These are phyloP conservation scores for Pyrenopolyporus hunteri DNA, from an alignment of 495 filamentous ascomycete genomes.

Conservation along the genomic window DNA sequence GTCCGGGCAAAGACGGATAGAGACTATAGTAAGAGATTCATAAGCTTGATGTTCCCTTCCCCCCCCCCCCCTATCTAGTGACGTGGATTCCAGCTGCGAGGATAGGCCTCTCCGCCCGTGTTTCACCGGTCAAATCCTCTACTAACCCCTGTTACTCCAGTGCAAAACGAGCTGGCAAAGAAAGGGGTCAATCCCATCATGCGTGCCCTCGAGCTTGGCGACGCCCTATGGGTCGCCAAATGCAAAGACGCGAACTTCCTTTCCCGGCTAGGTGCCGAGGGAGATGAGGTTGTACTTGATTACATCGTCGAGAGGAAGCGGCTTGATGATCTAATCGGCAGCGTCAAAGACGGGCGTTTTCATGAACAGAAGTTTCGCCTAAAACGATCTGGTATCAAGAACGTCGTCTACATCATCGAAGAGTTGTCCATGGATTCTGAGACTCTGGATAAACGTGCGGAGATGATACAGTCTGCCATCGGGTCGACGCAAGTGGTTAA, in stretches of 20 bases:
- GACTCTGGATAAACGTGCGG: constrained; percentile 60
- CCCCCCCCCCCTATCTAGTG: neutral
- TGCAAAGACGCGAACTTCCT: constrained; percentile 64
- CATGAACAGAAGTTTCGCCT: constrained; percentile 87
- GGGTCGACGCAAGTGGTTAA: constrained; percentile 82
- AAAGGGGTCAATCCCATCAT: constrained; percentile 69
- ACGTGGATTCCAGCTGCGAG: neutral
- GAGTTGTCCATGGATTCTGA: constrained; percentile 63
- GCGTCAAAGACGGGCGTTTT: constrained; percentile 84
- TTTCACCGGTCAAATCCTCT: neutral
- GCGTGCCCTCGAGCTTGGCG: constrained; percentile 73
- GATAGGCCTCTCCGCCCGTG: neutral
- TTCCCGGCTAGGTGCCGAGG: constrained; percentile 62
- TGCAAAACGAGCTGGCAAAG: constrained; percentile 72
- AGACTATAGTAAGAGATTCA: constrained; percentile 61
- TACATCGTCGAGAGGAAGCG: constrained; percentile 85
- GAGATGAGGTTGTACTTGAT: constrained; percentile 80
- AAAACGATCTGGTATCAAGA: constrained; percentile 69
- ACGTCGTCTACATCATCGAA: constrained; percentile 84
- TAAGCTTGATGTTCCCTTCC: neutral
- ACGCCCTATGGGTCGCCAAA: constrained; percentile 82
- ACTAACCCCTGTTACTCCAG: constrained; percentile 6
- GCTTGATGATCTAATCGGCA: constrained; percentile 77
- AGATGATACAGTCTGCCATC: constrained; percentile 74
- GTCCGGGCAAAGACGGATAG: constrained; percentile 76